These are phyloP conservation scores for Mimosa bimucronata DNA, from an alignment of 306 rosid genomes.

Conservation along the genomic window DNA sequence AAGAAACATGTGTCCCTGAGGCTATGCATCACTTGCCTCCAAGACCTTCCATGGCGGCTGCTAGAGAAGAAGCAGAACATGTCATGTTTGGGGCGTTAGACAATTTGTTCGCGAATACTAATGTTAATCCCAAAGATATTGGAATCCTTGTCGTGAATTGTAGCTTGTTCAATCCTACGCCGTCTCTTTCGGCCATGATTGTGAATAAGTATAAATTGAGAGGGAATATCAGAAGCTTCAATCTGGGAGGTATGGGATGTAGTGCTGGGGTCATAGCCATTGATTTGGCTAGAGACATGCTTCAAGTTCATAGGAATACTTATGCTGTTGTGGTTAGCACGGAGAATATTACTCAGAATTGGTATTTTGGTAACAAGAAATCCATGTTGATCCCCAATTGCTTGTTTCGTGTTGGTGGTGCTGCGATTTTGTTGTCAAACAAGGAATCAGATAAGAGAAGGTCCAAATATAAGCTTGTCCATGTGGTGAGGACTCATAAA, in stretches of 20 bases:
- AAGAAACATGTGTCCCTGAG: conserved; percentile 57
- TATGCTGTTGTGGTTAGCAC: conserved; percentile 65
- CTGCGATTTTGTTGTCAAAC: conserved; percentile 61
- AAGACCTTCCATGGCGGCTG: conserved; percentile 49
- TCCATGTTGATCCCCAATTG: conserved; percentile 75
- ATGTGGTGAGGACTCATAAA: conserved; percentile 59
- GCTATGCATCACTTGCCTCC: conserved; percentile 59
- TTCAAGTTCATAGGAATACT: conserved; percentile 61
- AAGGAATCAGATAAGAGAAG: conserved; percentile 37
- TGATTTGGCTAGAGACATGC: conserved; percentile 68
- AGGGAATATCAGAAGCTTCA: conserved; percentile 53
- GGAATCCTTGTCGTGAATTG: conserved; percentile 73
- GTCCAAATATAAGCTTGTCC: conserved; percentile 66
- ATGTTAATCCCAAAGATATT: conserved; percentile 48
- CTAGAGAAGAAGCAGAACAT: conserved; percentile 60
- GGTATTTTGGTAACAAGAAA: conserved; percentile 71
- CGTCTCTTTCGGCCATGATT: conserved; percentile 74
- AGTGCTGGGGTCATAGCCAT: conserved; percentile 71
- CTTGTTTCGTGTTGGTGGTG: conserved; percentile 62
- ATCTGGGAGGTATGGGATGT: conserved; percentile 74
- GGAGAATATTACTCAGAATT: conserved; percentile 70
- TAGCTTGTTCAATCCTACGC: conserved; percentile 72
- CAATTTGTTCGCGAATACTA: conserved; percentile 44
- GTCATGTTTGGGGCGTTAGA: conserved; percentile 65
- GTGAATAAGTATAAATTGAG: conserved; percentile 66